phyloP scores from a whole-genome alignment of 164 flowering plant genomes.

The Aristolochia californica region DNA sequence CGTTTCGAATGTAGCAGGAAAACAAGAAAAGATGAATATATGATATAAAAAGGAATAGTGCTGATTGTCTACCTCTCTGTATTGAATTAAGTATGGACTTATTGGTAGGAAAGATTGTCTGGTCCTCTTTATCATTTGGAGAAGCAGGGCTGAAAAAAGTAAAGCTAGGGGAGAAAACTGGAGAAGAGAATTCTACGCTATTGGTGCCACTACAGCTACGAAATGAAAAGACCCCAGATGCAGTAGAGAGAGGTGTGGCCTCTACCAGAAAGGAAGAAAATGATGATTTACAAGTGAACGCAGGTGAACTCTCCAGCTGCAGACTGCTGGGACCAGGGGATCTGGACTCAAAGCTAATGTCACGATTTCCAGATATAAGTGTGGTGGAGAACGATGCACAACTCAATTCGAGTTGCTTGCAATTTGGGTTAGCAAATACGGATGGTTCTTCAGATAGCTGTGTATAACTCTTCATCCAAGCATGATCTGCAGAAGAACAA shows the following conservation, averaged over 20 bases:
- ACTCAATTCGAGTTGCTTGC: slow-evolving; percentile 15
- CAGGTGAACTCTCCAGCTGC: slow-evolving; percentile 29
- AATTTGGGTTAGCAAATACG: slow-evolving; percentile 4
- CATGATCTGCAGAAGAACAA: slow-evolving; percentile 48
- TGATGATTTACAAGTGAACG: slow-evolving; percentile 66
- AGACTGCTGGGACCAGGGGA: slow-evolving; percentile 23
- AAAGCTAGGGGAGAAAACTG: slow-evolving; percentile 66
- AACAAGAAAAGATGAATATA: background rate
- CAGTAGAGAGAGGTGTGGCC: slow-evolving; percentile 18
- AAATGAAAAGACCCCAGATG: slow-evolving; percentile 54
- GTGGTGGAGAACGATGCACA: slow-evolving; percentile 24
- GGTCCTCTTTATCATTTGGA: slow-evolving; percentile 18
- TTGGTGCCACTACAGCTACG: slow-evolving; percentile 27
- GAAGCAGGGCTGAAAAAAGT: slow-evolving; percentile 47
- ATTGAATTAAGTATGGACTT: slow-evolving; percentile 13
- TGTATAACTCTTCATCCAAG: slow-evolving; percentile 36
- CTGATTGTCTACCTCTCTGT: slow-evolving; percentile 33
- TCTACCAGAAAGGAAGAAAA: slow-evolving; percentile 49
- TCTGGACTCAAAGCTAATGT: slow-evolving; percentile 43
- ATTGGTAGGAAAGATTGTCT: slow-evolving; percentile 13
- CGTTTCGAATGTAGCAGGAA: slow-evolving; percentile 1
- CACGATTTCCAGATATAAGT: slow-evolving; percentile 30
- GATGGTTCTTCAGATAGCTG: slow-evolving; percentile 11
- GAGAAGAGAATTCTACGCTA: slow-evolving; percentile 32
- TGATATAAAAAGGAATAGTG: background rate